phyloP scores from a whole-genome alignment of 345 rosid genomes.

The Melastoma malabathricum region DNA sequence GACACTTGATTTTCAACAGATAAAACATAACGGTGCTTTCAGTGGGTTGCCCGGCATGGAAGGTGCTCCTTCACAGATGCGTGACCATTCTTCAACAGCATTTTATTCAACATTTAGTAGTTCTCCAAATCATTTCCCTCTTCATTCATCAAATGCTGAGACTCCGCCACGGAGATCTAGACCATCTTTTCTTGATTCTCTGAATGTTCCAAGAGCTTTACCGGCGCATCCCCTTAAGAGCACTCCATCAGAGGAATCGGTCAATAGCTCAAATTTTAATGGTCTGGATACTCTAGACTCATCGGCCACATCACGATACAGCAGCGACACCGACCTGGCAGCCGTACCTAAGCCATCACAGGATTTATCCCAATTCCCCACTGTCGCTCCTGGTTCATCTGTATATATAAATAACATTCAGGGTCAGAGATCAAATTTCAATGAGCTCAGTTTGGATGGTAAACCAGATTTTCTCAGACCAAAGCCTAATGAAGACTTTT shows the following conservation, averaged over 20 bases:
- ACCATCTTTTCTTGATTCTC: conserved; percentile 85
- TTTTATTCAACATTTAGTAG: conserved; percentile 26
- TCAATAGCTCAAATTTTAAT: conserved; percentile 21
- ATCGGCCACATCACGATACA: conserved; percentile 10
- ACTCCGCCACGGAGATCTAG: conserved; percentile 48
- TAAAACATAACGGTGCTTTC: conserved; percentile 29
- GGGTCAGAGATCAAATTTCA: conserved; percentile 9
- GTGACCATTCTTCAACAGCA: conserved; percentile 27
- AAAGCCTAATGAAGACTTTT: conserved; percentile 73
- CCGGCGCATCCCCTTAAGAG: conserved; percentile 29
- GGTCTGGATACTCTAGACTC: conserved; percentile 22
- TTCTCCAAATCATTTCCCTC: conserved; percentile 22
- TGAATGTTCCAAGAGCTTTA: conserved; percentile 45
- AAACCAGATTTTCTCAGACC: conserved; percentile 33
- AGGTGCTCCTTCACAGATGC: conserved; percentile 16
- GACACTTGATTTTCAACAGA: conserved; percentile 18
- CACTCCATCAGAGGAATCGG: conserved; percentile 20
- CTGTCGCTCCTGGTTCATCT: conserved; percentile 16
- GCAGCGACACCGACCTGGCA: conserved; percentile 15
- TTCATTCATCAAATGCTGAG: conserved; percentile 31
- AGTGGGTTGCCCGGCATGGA: conserved; percentile 24
- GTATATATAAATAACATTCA: conserved; percentile 15
- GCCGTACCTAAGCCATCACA: conserved; percentile 18
- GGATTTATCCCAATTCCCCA: conserved; percentile 20
- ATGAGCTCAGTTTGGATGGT: conserved; percentile 19